Evolutionary conservation across 2,329 filamentous ascomycete species (phyloP).

Genomic region (Alternaria metachromatica): DNA sequence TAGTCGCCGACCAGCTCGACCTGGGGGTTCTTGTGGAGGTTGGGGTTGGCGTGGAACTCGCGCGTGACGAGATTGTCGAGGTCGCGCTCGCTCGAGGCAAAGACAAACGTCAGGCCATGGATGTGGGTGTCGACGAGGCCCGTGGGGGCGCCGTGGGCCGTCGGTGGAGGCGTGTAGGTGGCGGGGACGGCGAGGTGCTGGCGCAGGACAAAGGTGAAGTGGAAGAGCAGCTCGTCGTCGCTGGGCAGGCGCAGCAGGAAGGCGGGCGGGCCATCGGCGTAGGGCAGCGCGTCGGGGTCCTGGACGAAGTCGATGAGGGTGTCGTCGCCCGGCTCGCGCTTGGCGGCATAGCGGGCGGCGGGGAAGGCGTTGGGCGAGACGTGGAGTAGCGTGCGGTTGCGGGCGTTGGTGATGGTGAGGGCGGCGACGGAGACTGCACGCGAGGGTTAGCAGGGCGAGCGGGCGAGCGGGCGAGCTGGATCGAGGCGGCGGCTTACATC

Average conservation of each 20-base stretch:
- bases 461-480: neutral
- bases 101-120: conserved; percentile 89
- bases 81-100: conserved; percentile 83
- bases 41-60: conserved; percentile 96
- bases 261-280: conserved; percentile 59
- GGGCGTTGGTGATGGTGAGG: conserved; percentile 79
- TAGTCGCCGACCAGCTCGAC: conserved; percentile 95
- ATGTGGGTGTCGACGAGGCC: conserved; percentile 72
- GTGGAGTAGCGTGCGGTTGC: conserved; percentile 76
- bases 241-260: conserved; percentile 88
- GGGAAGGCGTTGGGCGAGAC: conserved; percentile 88
- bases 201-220: conserved; percentile 85
- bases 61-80: conserved; percentile 92
- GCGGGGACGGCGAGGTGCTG: conserved; percentile 57
- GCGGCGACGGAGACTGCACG: conserved; percentile 82
- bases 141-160: conserved; percentile 54
- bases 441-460: conserved; percentile 23
- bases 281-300: conserved; percentile 72
- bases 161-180: conserved; percentile 50
- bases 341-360: conserved; percentile 76
- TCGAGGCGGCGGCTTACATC: conserved; percentile 66
- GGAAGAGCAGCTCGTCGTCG: conserved; percentile 91
- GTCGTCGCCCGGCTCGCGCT: conserved; percentile 75
- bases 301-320: conserved; percentile 88
- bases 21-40: conserved; percentile 95